Evolutionary conservation across 2,329 filamentous ascomycete genomes (phyloP).

Genomic region (Aotearoamyces nothofagi): DNA sequence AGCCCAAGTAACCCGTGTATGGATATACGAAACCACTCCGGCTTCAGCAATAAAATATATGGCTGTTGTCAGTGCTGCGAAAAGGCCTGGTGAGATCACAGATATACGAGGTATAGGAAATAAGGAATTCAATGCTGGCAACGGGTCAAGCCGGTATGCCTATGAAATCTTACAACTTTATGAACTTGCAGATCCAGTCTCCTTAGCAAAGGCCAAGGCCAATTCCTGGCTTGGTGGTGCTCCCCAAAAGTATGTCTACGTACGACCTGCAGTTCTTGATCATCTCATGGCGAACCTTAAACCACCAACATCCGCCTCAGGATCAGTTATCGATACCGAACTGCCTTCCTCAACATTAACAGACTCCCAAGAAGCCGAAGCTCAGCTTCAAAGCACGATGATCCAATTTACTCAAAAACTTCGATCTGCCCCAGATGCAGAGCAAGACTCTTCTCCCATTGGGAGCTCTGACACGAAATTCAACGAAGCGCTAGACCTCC

Average conservation of each 20-base stretch:
- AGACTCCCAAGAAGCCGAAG: constrained; percentile 16
- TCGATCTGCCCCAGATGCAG: not conserved
- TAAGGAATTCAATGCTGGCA: constrained; percentile 30
- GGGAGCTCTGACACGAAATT: not conserved
- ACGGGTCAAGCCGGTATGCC: constrained; percentile 26
- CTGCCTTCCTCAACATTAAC: constrained; percentile 10
- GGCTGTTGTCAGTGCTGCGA: constrained; percentile 33
- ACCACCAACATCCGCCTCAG: constrained; percentile 29
- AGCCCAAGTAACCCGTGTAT: constrained; percentile 38
- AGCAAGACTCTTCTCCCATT: not conserved
- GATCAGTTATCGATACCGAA: not conserved
- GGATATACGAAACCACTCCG: constrained; percentile 39
- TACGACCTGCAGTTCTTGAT: constrained; percentile 41
- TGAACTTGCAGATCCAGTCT: constrained; percentile 43
- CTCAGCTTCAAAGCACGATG: constrained; percentile 14
- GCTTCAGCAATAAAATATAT: constrained; percentile 39
- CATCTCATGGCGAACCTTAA: constrained; percentile 42
- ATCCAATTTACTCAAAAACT: constrained; percentile 13
- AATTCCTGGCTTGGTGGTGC: constrained; percentile 36
- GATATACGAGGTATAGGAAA: constrained; percentile 32
- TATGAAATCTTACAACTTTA: constrained; percentile 43
- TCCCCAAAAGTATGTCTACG: constrained; percentile 34
- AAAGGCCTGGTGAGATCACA: constrained; percentile 30
- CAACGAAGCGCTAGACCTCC: not conserved
- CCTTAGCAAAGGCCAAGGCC: constrained; percentile 32